Evolutionary conservation across 495 filamentous ascomycete genomes (phyloP).

Genomic region (Neurospora sp.): DNA sequence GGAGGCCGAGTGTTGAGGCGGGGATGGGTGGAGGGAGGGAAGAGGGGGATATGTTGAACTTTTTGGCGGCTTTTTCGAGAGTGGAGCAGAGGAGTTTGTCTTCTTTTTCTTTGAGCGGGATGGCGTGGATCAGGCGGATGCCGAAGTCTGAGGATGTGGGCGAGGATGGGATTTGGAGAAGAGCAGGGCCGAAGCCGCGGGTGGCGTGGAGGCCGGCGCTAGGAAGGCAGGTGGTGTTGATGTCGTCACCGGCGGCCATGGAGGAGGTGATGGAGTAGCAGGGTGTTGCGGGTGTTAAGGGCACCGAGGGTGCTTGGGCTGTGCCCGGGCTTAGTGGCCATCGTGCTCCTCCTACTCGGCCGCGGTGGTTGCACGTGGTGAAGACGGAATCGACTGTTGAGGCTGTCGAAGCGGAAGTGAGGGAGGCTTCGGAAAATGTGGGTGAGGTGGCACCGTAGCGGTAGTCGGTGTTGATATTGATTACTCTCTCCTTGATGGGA

Average conservation of each 20-base stretch:
- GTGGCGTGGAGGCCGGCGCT: constrained; percentile 30
- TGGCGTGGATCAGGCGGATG: constrained; percentile 26
- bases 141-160: constrained; percentile 20
- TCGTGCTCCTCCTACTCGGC: not conserved
- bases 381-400: constrained; percentile 13
- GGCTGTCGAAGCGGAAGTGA: constrained; percentile 12
- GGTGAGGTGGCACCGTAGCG: constrained; percentile 19
- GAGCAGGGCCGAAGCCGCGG: constrained; percentile 12
- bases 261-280: constrained; percentile 26
- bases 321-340: constrained; percentile 15
- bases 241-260: constrained; percentile 6
- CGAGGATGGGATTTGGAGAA: not conserved
- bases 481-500: constrained; percentile 17
- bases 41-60: constrained; percentile 24
- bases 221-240: not conserved
- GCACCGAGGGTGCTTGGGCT: constrained; percentile 18
- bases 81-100: constrained; percentile 29
- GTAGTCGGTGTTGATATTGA: constrained; percentile 15
- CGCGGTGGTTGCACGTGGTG: constrained; percentile 1
- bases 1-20: constrained; percentile 26
- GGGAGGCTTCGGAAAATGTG: constrained; percentile 20
- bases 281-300: constrained; percentile 35
- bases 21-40: constrained; percentile 24
- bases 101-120: constrained; percentile 21
- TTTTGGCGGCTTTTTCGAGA: constrained; percentile 33